phyloP scores from a whole-genome alignment of 345 rosid species.

The Pistacia atlantica region DNA sequence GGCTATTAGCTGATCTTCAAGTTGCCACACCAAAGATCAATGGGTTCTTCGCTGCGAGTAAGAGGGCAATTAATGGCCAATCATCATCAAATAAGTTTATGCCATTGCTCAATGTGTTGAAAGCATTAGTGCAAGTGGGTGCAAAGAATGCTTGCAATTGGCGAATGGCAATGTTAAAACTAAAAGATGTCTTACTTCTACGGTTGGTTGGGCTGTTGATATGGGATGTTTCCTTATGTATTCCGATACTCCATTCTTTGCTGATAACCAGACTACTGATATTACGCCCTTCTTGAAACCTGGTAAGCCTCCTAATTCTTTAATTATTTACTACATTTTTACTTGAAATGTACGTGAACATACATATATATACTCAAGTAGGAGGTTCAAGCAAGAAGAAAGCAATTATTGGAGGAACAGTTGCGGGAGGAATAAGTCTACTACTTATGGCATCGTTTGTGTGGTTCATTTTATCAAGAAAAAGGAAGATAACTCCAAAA shows the following conservation, averaged over 20 bases:
- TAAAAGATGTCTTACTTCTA: slow-evolving; percentile 30
- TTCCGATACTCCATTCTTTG: slow-evolving; percentile 38
- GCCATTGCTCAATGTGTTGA: slow-evolving; percentile 46
- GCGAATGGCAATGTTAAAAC: slow-evolving; percentile 22
- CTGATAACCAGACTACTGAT: slow-evolving; percentile 38
- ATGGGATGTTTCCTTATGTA: slow-evolving; percentile 48
- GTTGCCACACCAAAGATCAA: slow-evolving; percentile 40
- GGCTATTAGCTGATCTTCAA: slow-evolving; percentile 30
- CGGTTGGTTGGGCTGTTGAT: slow-evolving; percentile 38
- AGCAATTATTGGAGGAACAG: slow-evolving; percentile 40
- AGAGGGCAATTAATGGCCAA: neutral
- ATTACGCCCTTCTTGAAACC: slow-evolving; percentile 31
- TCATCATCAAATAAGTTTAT: slow-evolving; percentile 21
- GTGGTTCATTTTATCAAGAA: slow-evolving; percentile 34
- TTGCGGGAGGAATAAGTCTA: slow-evolving; percentile 42
- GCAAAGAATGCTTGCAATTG: slow-evolving; percentile 36
- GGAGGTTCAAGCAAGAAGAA: slow-evolving; percentile 25
- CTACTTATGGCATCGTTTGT: slow-evolving; percentile 23
- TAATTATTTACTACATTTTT: neutral
- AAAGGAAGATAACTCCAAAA: slow-evolving; percentile 22
- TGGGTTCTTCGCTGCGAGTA: slow-evolving; percentile 37
- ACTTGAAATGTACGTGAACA: no score
- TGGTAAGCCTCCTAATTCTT: slow-evolving; percentile 15
- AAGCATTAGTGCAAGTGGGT: slow-evolving; percentile 30
- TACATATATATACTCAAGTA: no score